Evolutionary conservation across 2,329 filamentous ascomycete genomes (phyloP).

Genomic region (Colletotrichum sp.): DNA sequence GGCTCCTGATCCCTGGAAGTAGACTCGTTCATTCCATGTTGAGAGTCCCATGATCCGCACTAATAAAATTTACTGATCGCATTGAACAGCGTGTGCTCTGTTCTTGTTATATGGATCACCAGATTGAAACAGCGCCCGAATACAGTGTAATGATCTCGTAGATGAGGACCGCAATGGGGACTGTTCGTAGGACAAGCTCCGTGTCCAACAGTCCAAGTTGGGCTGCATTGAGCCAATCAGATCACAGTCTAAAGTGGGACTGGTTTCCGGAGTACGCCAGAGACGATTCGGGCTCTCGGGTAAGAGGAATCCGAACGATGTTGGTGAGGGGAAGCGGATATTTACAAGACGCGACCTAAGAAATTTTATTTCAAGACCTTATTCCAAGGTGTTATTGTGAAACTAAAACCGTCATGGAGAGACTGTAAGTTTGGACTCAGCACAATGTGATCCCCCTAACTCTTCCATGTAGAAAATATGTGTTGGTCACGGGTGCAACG

Average conservation of each 20-base stretch:
- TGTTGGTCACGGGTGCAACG: slow-evolving; percentile 6
- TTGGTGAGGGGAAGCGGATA: neutral
- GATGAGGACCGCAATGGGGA: neutral
- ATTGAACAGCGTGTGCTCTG: neutral
- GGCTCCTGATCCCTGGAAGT: neutral
- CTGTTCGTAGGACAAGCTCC: neutral
- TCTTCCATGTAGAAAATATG: neutral
- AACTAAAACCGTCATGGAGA: neutral
- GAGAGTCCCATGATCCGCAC: neutral
- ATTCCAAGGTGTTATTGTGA: neutral
- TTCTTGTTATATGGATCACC: neutral
- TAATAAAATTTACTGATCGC: no score
- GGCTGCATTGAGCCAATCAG: neutral
- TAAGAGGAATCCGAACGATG: neutral
- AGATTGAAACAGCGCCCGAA: neutral
- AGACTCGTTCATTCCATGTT: neutral
- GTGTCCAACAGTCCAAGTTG: neutral
- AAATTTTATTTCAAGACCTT: no score
- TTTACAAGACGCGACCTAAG: neutral
- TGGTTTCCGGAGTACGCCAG: neutral
- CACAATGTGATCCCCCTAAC: fast-evolving
- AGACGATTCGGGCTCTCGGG: neutral
- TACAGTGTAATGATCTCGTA: no score
- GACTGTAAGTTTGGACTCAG: neutral
- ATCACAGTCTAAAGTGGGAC: neutral